A percentile compares a stretch with the other conserved stretches of the same genome.
Conservation (phyloP, 179 eudicot species). For the Spinacia oleracea region DNA sequence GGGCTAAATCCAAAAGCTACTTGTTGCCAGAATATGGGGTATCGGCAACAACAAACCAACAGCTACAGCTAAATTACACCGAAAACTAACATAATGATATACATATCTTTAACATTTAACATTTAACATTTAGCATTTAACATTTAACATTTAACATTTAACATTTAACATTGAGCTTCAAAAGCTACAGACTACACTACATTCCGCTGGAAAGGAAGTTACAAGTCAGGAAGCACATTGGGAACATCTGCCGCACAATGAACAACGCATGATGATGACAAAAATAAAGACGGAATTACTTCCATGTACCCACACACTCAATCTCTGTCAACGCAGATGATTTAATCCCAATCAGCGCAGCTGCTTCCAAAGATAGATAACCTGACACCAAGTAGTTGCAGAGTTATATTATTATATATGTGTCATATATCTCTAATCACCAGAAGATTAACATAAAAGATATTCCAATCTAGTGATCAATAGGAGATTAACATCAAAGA, state of each 20-base stretch:
- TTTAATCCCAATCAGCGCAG: conserved; percentile 2
- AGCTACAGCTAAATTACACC: conserved; percentile 20
- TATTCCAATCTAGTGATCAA: not conserved
- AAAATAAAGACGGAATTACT: not conserved
- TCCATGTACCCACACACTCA: not conserved
- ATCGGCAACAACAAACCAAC: not conserved
- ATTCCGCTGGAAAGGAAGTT: not conserved
- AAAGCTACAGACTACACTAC: conserved; percentile 13
- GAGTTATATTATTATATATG: not conserved
- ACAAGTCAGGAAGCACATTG: conserved; percentile 12
- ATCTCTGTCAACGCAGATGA: not conserved
- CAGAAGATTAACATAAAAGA: not conserved
- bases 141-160: too few species aligned
- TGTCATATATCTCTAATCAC: not conserved
- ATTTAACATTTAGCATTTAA: too few species aligned
- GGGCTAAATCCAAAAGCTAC: not conserved
- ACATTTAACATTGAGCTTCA: too few species aligned
- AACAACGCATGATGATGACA: not conserved
- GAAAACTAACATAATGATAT: conserved; percentile 6
- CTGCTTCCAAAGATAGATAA: conserved; percentile 13
- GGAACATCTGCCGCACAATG: not conserved
- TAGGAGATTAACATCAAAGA: not conserved
- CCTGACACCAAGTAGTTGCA: conserved; percentile 6
- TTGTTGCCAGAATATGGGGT: not conserved
- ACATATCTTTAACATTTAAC: conserved; percentile 15